A percentile compares a stretch with the other conserved stretches of the same genome.
Conservation (phyloP, 176 grass and related monocot genomes). For the Triticum dicoccoides region DNA sequence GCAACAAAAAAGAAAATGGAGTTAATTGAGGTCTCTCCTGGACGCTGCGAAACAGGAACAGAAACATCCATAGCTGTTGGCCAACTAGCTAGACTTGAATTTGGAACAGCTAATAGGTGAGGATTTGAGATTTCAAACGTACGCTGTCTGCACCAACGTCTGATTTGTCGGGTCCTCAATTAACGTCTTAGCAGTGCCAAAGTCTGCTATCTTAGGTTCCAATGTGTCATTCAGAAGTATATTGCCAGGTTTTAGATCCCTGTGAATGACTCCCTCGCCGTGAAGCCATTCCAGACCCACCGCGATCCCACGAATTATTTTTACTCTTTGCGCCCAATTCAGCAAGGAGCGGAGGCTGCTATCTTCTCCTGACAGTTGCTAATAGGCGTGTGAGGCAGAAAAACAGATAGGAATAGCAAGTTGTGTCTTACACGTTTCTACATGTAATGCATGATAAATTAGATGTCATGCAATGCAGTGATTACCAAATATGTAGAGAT, state of each 20-base stretch:
- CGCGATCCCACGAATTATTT: neutral
- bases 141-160: neutral
- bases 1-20: no score
- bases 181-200: neutral
- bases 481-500: neutral
- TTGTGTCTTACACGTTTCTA: no score
- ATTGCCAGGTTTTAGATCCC: slow-evolving; percentile 15
- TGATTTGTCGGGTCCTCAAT: neutral
- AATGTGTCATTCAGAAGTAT: neutral
- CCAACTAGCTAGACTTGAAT: neutral
- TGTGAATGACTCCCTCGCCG: neutral
- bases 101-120: neutral
- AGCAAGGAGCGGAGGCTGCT: neutral
- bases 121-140: neutral
- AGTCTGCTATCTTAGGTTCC: slow-evolving; percentile 4
- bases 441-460: no score
- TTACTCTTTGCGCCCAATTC: neutral
- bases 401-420: no score
- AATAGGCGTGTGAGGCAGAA: neutral
- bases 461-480: no score
- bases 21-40: neutral
- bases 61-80: neutral
- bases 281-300: neutral
- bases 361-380: neutral
- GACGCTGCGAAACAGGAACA: neutral